phyloP scores from a whole-genome alignment of 371 early-diverging fungal species.

The Mucor ambiguus region DNA sequence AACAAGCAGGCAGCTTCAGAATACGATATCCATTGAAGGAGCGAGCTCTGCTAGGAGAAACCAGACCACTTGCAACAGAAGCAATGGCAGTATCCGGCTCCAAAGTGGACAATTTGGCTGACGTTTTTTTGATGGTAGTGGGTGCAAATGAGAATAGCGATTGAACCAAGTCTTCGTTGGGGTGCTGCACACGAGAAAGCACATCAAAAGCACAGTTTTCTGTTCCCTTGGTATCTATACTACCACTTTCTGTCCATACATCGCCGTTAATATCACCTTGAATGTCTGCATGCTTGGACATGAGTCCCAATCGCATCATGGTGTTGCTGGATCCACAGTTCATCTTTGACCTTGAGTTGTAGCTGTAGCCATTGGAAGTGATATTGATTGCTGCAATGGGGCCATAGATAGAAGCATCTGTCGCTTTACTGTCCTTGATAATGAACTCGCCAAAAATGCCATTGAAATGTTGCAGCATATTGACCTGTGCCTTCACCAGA shows the following conservation, averaged over 20 bases:
- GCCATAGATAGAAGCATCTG: neutral
- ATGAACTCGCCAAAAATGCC: neutral
- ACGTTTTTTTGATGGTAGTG: neutral
- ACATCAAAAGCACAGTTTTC: neutral
- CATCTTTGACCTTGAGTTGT: neutral
- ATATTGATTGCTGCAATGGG: slow-evolving; percentile 3
- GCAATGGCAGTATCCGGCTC: neutral
- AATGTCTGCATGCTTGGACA: neutral
- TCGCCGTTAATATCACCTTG: neutral
- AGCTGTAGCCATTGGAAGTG: neutral
- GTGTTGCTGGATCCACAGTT: neutral
- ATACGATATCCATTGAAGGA: slow-evolving; percentile 1
- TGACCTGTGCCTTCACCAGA: neutral
- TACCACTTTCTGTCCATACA: neutral
- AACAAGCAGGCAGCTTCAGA: slow-evolving; percentile 6
- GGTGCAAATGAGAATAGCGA: slow-evolving; percentile 5
- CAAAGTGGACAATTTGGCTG: neutral
- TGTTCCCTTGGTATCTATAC: neutral
- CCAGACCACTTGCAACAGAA: neutral
- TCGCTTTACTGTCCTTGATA: neutral
- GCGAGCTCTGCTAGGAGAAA: neutral
- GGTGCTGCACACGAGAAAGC: neutral
- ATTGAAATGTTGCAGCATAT: slow-evolving; percentile 6
- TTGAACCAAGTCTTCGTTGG: neutral
- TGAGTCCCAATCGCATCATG: neutral